Evolutionary conservation across 2,329 filamentous ascomycete species (phyloP).

Genomic region (Fusarium algeriense): DNA sequence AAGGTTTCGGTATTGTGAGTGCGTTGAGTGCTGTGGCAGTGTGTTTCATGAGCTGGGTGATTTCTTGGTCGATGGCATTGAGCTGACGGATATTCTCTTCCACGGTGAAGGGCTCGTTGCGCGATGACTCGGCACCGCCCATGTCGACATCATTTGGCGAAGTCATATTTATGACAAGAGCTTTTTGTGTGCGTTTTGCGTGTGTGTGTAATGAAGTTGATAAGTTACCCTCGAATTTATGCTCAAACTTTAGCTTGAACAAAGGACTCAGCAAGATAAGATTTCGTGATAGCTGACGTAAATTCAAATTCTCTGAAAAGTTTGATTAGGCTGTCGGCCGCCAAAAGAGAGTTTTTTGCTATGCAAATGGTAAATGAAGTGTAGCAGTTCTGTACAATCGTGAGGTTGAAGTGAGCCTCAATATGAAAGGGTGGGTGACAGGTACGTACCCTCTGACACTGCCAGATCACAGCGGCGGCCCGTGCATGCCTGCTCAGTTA

Average conservation of each 20-base stretch:
- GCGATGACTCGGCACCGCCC: conserved; percentile 43
- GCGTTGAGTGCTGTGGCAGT: conserved; percentile 61
- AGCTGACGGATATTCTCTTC: conserved; percentile 85
- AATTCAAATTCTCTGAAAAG: background rate
- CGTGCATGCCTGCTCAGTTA: background rate
- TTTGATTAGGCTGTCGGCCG: too few relatives aligned
- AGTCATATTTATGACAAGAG: conserved; percentile 43
- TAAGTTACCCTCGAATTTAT: background rate
- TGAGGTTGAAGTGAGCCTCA: background rate
- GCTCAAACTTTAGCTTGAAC: background rate
- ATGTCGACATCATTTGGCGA: conserved; percentile 51
- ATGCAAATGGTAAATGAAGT: background rate
- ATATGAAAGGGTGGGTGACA: background rate
- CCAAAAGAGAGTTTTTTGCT: background rate
- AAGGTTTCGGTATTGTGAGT: conserved; percentile 53
- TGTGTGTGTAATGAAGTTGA: background rate
- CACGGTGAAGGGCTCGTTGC: conserved; percentile 71
- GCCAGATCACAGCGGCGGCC: background rate
- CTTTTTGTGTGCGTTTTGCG: background rate
- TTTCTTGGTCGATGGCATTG: conserved; percentile 78
- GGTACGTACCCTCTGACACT: background rate
- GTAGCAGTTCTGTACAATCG: background rate
- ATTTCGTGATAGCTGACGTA: background rate
- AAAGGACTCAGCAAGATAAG: background rate
- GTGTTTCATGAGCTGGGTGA: conserved; percentile 57